Evolutionary conservation across 352 stramenopile genomes (phyloP), one percentile per base, ranked within the genome.

Genomic region (Pythium chondricola): DNA sequence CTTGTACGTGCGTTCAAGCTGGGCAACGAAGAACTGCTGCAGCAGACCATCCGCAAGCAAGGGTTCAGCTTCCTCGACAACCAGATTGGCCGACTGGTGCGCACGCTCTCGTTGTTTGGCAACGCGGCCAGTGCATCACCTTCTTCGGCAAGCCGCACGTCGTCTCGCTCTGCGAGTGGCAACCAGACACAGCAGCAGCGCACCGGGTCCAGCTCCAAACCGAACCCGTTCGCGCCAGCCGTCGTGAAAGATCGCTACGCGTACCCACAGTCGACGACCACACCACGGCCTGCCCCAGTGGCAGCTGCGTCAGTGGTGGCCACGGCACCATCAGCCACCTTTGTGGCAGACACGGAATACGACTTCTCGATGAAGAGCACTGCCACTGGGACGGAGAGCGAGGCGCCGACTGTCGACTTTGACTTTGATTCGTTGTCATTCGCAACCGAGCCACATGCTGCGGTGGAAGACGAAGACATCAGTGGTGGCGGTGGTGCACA

Each of bases 11-110:
- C 77, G 8, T 88, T 81, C 54, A 89, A 92, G 63, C 67, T 77
- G 42, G 76, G 79, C 44, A 85, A 88, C 58, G 77, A 88, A 43
- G 75, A 85, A 18, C 46, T 87, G 8, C 48, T 92, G 43, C 75
- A 89, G 59, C 52, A 68, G 20, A 85, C 77, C 14, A 70, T 92
- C 35, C 73, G 75, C 38, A 92, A 89, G 48, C 74, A 81, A 24
- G 67, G 70, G 32, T 86, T 88, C 42, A 71, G 80, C 52, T 84
- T 84, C 29, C 56, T 92, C 26, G 81, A 92, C 58, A 88, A 88
- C 58, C 71, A 85, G 58, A 74, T 89, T 49, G 74, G 74, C 7
- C 71, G 74, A 2, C 53, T 89, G 33, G 76, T 69, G 32, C 71
- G 81, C 31, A 86, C 85, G 37, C 53, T 92, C 16, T 83, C 74